Evolutionary conservation across 1,284 basidiomycete genomes (phyloP).

Genomic region (Schizophyllum amplum): DNA sequence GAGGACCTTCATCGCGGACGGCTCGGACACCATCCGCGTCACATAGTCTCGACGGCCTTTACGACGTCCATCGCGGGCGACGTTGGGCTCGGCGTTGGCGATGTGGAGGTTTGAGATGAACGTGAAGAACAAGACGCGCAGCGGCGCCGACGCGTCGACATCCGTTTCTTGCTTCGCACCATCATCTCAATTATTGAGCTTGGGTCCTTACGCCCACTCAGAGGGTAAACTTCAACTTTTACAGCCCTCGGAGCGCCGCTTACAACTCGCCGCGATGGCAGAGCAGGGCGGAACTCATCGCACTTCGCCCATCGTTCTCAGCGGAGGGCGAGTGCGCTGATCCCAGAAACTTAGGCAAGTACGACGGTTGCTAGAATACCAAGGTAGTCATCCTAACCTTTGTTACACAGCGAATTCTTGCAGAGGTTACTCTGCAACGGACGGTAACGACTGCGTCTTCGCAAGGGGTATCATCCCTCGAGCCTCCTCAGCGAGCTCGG

Average conservation of each 20-base stretch:
- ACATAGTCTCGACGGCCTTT: conserved; percentile 96
- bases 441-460: not conserved
- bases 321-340: no score
- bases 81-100: not conserved
- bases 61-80: conserved; percentile 78
- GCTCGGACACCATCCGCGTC: conserved; percentile 80
- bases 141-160: not conserved
- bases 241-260: no score
- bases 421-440: not conserved
- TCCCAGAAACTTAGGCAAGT: no score
- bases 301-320: no score
- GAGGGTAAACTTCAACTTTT: no score
- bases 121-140: not conserved
- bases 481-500: no score
- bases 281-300: no score
- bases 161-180: not conserved
- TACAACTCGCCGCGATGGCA: no score
- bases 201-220: no score
- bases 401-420: not conserved
- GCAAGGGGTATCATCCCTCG: not conserved
- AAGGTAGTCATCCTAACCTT: no score
- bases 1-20: conserved; percentile 94
- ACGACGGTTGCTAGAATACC: no score
- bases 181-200: no score
- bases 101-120: not conserved